Evolutionary conservation across 352 stramenopile species (phyloP).

Genomic region (Phytophthora nicotianae): DNA sequence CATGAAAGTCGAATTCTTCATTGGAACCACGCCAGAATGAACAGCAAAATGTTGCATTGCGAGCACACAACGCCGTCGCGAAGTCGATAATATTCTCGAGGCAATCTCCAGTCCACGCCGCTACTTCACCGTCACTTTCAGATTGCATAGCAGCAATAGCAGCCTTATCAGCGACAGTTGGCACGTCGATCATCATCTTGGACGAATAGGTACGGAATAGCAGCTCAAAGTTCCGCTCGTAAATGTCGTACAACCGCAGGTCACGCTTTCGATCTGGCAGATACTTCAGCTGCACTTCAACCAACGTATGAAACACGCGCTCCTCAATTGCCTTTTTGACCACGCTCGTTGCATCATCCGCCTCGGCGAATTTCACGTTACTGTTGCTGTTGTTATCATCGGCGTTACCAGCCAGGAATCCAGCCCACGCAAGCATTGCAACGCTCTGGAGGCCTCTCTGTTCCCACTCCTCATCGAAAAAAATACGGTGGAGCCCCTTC

Average conservation of each 20-base stretch:
- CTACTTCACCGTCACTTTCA: constrained; percentile 61
- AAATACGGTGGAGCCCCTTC: constrained; percentile 61
- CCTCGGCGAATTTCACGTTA: constrained; percentile 60
- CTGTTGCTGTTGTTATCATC: constrained; percentile 37
- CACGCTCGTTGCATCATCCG: constrained; percentile 50
- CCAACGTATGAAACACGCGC: constrained; percentile 69
- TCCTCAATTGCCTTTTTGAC: constrained; percentile 77
- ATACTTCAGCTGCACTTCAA: constrained; percentile 80
- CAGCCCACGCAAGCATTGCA: constrained; percentile 77
- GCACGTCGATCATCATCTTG: constrained; percentile 81
- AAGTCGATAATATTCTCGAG: constrained; percentile 83
- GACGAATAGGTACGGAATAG: constrained; percentile 77
- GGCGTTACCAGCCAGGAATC: constrained; percentile 54
- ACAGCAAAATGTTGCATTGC: constrained; percentile 58
- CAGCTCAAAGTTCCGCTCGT: constrained; percentile 71
- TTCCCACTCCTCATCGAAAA: constrained; percentile 74
- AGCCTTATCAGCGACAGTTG: constrained; percentile 72
- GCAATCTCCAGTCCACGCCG: constrained; percentile 72
- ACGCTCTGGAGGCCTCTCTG: constrained; percentile 74
- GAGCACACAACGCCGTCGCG: constrained; percentile 62
- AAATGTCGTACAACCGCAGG: constrained; percentile 70
- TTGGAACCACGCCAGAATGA: constrained; percentile 64
- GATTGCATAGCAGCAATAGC: constrained; percentile 69
- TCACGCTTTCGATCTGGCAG: constrained; percentile 76
- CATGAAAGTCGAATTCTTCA: constrained; percentile 41